Base-by-base conservation (phyloP, 2,329 filamentous ascomycete species). In the Sarocladium kiliense region DNA sequence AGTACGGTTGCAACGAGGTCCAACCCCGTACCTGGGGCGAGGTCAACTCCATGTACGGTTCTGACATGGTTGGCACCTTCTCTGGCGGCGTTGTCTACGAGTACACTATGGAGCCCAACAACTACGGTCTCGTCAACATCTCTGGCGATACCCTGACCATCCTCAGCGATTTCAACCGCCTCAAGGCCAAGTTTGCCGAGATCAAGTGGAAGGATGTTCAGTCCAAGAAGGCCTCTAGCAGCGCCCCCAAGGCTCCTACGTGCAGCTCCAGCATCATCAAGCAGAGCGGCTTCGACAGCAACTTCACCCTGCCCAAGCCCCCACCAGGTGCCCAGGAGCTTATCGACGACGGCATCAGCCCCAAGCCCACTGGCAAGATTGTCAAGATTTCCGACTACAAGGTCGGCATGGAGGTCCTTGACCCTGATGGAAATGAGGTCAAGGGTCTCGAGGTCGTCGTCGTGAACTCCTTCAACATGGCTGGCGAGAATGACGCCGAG, bases 51-150 rank as follows among this genome's bases (percentile, higher is more conserved):
- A 84, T 94, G 61, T 93, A 93, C 70, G 80, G 87, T 56, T 64
- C 77, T 37, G 63, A 89, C 60, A 91, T 93, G 87, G 85, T 72
- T 12, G 68, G 76, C 18, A 75, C 83, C 56, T 84, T 93, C 65
- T 86, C 84, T 55, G 89, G 89, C 59, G 89, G 88, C 60, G 77
- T 94, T 45, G 87, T 93, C 45, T 94, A 93, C 75, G 88, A 94
- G 71, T 93, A 82, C 70, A 85, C 84, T 1, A 79, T 91, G 70
- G 89, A 92, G 67, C 71, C 74, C 41, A 86, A 87, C 67, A 74
- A 83, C 66, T 87, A 77, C 58, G 84, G 84, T 54, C 77, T 92
- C 7, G 85, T 89, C 59, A 65, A 80, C 60, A 71, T 89, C 63
- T 80, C 80, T 62, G 71, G 68, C 56, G 80, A 85, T 62, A 80